phyloP scores from a whole-genome alignment of 2,329 filamentous ascomycete species.

The Macrophomina phaseolina region DNA sequence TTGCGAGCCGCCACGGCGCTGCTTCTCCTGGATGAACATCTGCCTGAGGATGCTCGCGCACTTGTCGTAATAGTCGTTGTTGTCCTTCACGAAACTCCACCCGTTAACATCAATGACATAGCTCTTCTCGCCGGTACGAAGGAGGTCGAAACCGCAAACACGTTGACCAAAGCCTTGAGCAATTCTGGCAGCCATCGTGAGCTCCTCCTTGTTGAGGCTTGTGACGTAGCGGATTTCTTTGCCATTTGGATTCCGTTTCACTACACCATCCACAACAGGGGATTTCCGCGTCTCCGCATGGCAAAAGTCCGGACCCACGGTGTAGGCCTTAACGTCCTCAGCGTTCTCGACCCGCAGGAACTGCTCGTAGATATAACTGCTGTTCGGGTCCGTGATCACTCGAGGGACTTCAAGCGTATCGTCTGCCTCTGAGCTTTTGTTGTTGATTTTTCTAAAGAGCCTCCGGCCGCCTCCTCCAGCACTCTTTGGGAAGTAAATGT shows the following conservation, averaged over 20 bases:
- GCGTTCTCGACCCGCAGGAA: constrained; percentile 97
- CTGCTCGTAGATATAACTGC: constrained; percentile 96
- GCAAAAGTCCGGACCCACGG: constrained; percentile 89
- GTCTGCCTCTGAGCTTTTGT: constrained; percentile 97
- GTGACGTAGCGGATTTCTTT: constrained; percentile 98
- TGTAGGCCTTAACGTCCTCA: constrained; percentile 98
- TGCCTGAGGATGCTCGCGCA: constrained; percentile 84
- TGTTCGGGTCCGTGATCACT: constrained; percentile 77
- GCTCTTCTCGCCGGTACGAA: constrained; percentile 86
- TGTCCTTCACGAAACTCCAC: constrained; percentile 99
- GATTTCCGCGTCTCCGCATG: constrained; percentile 98
- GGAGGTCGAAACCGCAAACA: constrained; percentile 93
- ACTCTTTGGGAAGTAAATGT: constrained; percentile 92
- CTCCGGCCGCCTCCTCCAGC: constrained; percentile 88
- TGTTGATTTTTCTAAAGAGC: constrained; percentile 95
- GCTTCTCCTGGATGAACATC: constrained; percentile 83
- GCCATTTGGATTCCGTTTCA: constrained; percentile 93
- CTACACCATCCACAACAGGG: constrained; percentile 93
- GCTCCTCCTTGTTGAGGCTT: constrained; percentile 78
- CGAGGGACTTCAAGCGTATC: constrained; percentile 76
- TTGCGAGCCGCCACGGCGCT: constrained; percentile 59
- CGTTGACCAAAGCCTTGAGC: constrained; percentile 90
- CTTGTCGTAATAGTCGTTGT: constrained; percentile 96
- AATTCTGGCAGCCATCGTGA: constrained; percentile 85
- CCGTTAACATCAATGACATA: constrained; percentile 99